Evolutionary conservation across 305 asterid genomes (phyloP), one percentile per base, ranked within the genome.

Genomic region (Fraxinus angustifolia): DNA sequence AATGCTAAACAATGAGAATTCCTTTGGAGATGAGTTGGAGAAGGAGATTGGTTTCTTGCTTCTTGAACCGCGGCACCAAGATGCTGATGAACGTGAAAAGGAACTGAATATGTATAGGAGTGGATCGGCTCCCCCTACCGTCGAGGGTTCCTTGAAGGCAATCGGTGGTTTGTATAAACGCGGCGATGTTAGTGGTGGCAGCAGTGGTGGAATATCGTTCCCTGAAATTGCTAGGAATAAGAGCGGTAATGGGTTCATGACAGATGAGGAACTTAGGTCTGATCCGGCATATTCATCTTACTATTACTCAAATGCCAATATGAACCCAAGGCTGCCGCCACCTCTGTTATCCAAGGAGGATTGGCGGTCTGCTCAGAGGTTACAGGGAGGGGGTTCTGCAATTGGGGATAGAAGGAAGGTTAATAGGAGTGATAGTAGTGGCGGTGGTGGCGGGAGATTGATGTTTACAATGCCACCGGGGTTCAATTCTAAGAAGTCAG

Each of bases 11-110:
- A 89, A 85, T 84, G 98, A 93, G 65, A 90, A 88, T 83, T 91
- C 98, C 8, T 96, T 88, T 79, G 97, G 95, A 16, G 99, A 96
- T 87, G 98, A 94, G 79, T 86, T 87, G 79, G 99, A 94, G 78
- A 90, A 91, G 86, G 99, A 94, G 84, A 86, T 91, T 82, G 93
- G 98, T 10, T 8, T 90, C 78, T 78, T 96, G 86, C 95, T 94
- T 75, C 91, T 90, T 11, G 97, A 93, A 33, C 96, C 89, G 89
- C 83, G 97, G 79, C 86, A 94, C 84, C 96, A 90, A 62, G 98
- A 92, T 23, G 88, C 92, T 12, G 95, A 91, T 92, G 99, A 96
- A 84, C 97, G 79, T 67, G 99, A 94, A 78, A 91, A 89, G 91
- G 99, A 96, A 92, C 91, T 93, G 83, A 96, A 96, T 89, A 84